Conservation (phyloP, 768 basidiomycete species). For the Pisolithus microcarpus region DNA sequence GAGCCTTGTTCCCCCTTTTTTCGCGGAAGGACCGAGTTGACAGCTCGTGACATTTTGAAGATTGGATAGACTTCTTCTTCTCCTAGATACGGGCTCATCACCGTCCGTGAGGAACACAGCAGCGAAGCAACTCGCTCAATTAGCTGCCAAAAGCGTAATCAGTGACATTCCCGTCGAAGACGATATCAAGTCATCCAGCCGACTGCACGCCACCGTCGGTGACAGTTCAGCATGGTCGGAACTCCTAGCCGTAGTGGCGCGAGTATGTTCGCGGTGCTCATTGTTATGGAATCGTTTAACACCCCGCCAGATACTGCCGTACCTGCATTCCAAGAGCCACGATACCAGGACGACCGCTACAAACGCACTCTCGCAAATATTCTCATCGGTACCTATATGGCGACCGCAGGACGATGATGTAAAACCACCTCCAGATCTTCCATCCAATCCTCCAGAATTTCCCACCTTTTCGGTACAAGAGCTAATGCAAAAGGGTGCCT, state of each 20-base stretch:
- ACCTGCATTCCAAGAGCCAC: slow-evolving; percentile 82
- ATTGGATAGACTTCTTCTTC: slow-evolving; percentile 92
- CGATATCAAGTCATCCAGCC: slow-evolving; percentile 53
- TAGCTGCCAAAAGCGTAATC: slow-evolving; percentile 80
- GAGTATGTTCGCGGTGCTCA: slow-evolving; percentile 41
- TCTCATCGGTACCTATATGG: slow-evolving; percentile 78
- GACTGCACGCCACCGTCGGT: slow-evolving; percentile 49
- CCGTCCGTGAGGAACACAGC: slow-evolving; percentile 88
- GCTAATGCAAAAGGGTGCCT: slow-evolving; percentile 65
- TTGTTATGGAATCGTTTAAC: background rate
- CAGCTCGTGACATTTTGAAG: slow-evolving; percentile 48
- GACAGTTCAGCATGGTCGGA: slow-evolving; percentile 85
- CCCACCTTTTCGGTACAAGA: slow-evolving; percentile 72
- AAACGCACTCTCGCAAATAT: slow-evolving; percentile 81
- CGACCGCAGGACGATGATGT: slow-evolving; percentile 29
- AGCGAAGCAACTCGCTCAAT: slow-evolving; percentile 89
- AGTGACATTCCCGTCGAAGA: slow-evolving; percentile 78
- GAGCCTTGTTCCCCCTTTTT: slow-evolving; percentile 9
- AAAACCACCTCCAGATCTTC: slow-evolving; percentile 21
- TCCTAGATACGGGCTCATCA: slow-evolving; percentile 93
- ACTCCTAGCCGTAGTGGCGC: slow-evolving; percentile 82
- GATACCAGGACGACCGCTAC: slow-evolving; percentile 91
- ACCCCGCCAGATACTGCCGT: slow-evolving; percentile 70
- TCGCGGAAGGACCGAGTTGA: background rate
- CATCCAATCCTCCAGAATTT: slow-evolving; percentile 45